Percentiles rank a stretch among this genome's conserved stretches.
These are phyloP conservation scores for Silene conica DNA, from an alignment of 148 eudicot genomes.

Conservation along the genomic window DNA sequence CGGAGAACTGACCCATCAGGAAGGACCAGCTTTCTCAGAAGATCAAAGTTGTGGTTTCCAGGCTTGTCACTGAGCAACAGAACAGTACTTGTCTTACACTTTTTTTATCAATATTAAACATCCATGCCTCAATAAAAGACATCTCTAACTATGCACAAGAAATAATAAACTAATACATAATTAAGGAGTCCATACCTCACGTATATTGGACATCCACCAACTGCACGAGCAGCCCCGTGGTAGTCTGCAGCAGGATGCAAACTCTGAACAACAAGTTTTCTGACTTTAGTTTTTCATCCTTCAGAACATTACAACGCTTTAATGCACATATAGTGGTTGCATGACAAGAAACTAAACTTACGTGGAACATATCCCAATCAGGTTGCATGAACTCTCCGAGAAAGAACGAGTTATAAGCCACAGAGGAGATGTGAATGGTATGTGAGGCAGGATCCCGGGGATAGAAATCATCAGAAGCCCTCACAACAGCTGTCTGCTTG, in stretches of 20 bases:
- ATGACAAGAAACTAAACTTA: slow-evolving; percentile 32
- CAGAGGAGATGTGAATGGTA: slow-evolving; percentile 87
- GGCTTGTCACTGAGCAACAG: slow-evolving; percentile 75
- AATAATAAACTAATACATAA: background rate
- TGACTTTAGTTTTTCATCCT: slow-evolving; percentile 10
- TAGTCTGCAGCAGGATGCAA: slow-evolving; percentile 93
- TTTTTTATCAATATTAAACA: background rate
- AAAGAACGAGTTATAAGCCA: slow-evolving; percentile 77
- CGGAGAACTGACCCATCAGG: slow-evolving; percentile 95
- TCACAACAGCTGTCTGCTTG: slow-evolving; percentile 68
- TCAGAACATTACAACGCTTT: background rate
- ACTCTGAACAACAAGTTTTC: slow-evolving; percentile 45
- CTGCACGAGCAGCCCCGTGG: slow-evolving; percentile 89
- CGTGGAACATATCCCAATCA: slow-evolving; percentile 99
- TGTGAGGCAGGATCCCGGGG: slow-evolving; percentile 97
- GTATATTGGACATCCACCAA: slow-evolving; percentile 89
- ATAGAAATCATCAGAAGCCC: slow-evolving; percentile 94
- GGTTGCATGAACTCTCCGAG: slow-evolving; percentile 97
- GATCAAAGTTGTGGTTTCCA: slow-evolving; percentile 78
- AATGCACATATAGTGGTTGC: background rate
- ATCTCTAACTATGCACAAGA: background rate
- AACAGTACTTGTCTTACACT: background rate
- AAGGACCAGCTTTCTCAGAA: slow-evolving; percentile 78
- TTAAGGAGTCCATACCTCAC: slow-evolving; percentile 52
- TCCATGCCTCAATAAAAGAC: background rate